These are phyloP conservation scores for Paragyromitra xinjiangensis DNA, from an alignment of 495 filamentous ascomycete genomes.

Conservation along the genomic window DNA sequence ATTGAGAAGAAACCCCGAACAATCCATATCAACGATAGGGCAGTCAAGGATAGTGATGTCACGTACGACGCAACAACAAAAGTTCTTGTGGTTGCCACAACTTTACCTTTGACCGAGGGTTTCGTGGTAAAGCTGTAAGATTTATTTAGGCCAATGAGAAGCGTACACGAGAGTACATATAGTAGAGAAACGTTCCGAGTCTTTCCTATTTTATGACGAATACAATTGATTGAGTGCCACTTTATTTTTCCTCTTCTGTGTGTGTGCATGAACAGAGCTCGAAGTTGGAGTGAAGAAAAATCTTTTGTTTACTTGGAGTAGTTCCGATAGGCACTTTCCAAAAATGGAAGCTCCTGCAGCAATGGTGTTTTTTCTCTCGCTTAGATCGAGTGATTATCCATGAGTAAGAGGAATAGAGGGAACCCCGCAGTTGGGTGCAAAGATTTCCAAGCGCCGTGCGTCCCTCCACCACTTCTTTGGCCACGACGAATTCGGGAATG, in stretches of 20 bases:
- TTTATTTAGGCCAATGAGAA: slow-evolving; percentile 32
- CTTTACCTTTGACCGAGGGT: slow-evolving; percentile 47
- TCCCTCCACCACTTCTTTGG: slow-evolving; percentile 24
- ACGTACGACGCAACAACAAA: slow-evolving; percentile 44
- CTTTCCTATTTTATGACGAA: slow-evolving; percentile 48
- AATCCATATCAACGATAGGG: slow-evolving; percentile 46
- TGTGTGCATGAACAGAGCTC: slow-evolving; percentile 30
- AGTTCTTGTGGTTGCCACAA: slow-evolving; percentile 41
- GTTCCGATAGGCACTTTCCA: slow-evolving; percentile 42
- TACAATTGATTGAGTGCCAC: slow-evolving; percentile 46
- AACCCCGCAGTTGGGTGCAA: slow-evolving; percentile 44
- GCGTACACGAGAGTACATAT: slow-evolving; percentile 52
- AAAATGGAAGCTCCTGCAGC: slow-evolving; percentile 36
- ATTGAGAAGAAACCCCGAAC: slow-evolving; percentile 51
- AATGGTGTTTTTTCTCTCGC: not conserved
- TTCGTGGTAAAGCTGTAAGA: slow-evolving; percentile 45
- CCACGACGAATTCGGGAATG: slow-evolving; percentile 40
- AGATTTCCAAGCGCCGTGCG: slow-evolving; percentile 34
- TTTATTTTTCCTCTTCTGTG: slow-evolving; percentile 37
- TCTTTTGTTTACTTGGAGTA: slow-evolving; percentile 44
- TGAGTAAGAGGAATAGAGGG: slow-evolving; percentile 29
- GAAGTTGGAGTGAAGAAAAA: slow-evolving; percentile 35
- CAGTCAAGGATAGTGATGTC: slow-evolving; percentile 38
- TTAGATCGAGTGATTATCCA: slow-evolving; percentile 32
- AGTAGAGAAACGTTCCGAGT: slow-evolving; percentile 48